These are phyloP conservation scores for Wickerhamomyces sydowiorum DNA, from an alignment of 805 yeast species.

Conservation along the genomic window DNA sequence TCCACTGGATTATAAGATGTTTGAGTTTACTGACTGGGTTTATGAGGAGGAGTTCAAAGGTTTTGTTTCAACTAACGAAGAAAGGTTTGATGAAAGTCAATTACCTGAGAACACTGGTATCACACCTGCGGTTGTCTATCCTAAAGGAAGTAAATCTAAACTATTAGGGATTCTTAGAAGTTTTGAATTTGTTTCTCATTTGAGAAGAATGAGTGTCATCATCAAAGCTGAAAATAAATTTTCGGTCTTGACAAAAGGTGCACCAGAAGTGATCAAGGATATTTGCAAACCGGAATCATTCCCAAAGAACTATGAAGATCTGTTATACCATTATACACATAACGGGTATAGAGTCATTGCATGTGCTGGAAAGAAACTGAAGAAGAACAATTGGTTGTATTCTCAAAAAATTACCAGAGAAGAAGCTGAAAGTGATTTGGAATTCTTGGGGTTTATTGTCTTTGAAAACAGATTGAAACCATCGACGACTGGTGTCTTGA, in stretches of 20 bases:
- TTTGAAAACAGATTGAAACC: constrained; percentile 88
- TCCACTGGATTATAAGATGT: constrained; percentile 91
- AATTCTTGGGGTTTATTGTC: constrained; percentile 81
- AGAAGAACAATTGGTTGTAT: constrained; percentile 40
- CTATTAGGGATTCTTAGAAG: constrained; percentile 43
- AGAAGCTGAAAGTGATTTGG: constrained; percentile 61
- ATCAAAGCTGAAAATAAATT: constrained; percentile 42
- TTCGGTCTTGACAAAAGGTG: constrained; percentile 80
- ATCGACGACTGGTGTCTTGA: constrained; percentile 56
- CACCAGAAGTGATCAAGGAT: constrained; percentile 87
- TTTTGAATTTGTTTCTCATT: constrained; percentile 78
- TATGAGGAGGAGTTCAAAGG: constrained; percentile 60
- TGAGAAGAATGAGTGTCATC: constrained; percentile 89
- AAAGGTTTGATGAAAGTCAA: constrained; percentile 29
- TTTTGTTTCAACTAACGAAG: constrained; percentile 31
- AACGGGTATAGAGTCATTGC: constrained; percentile 95
- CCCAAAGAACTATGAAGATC: constrained; percentile 69
- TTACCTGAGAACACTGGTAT: constrained; percentile 38
- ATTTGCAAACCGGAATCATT: constrained; percentile 68
- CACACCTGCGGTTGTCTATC: constrained; percentile 46
- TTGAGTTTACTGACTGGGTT: constrained; percentile 78
- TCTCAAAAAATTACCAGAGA: constrained; percentile 51
- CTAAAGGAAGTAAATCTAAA: constrained; percentile 31
- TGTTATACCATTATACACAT: constrained; percentile 82
- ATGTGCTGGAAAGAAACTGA: constrained; percentile 63